Evolutionary conservation across 345 rosid species (phyloP).

Genomic region (Aegle marmelos): DNA sequence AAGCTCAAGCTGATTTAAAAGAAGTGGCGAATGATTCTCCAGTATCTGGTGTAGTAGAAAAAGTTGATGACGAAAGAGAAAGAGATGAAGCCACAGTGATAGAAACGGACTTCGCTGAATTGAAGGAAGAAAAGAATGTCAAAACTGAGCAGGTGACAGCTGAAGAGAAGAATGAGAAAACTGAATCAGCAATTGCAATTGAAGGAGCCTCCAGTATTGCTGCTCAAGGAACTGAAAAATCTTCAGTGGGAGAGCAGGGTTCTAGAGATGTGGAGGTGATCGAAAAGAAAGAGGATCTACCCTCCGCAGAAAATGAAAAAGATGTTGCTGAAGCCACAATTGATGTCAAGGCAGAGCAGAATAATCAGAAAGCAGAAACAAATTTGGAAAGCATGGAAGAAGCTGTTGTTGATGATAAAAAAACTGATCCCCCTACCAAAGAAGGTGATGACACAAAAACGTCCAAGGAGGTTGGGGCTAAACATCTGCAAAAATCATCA

Average conservation of each 20-base stretch:
- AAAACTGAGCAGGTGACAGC: neutral
- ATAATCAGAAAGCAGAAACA: constrained; percentile 10
- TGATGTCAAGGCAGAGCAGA: constrained; percentile 20
- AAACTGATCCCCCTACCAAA: constrained; percentile 11
- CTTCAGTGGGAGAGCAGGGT: constrained; percentile 8
- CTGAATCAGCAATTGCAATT: constrained; percentile 5
- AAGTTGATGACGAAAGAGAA: neutral
- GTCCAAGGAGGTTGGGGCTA: constrained; percentile 38
- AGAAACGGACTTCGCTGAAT: neutral
- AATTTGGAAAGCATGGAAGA: neutral
- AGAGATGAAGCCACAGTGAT: neutral
- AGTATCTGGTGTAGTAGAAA: neutral
- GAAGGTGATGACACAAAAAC: constrained; percentile 31
- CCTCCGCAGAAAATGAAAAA: constrained; percentile 11
- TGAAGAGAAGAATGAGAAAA: constrained; percentile 10
- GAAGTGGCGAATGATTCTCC: neutral
- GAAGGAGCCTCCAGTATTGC: neutral
- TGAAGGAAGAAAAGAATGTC: constrained; percentile 1
- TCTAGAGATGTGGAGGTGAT: constrained; percentile 12
- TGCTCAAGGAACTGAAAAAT: neutral
- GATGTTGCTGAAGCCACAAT: neutral
- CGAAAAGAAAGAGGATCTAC: neutral
- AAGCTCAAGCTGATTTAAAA: neutral
- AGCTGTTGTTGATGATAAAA: constrained; percentile 19
- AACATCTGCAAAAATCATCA: constrained; percentile 51